Percentiles rank a stretch among this genome's conserved stretches.
phyloP scores from a whole-genome alignment of 2,329 filamentous ascomycete genomes.

The Penicillium sp. region DNA sequence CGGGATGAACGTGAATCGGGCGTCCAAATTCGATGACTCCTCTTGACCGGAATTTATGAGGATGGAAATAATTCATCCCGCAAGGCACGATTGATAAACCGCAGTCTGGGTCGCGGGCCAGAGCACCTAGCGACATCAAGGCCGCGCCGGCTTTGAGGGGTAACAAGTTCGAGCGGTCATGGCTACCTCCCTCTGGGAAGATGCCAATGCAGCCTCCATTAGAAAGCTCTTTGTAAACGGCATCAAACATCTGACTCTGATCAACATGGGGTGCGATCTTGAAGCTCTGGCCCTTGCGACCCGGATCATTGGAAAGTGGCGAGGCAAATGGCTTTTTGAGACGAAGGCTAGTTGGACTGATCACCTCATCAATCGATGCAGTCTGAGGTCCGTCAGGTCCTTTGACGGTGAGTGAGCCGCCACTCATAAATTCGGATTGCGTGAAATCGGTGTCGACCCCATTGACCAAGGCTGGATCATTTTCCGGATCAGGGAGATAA shows the following conservation, averaged over 20 bases:
- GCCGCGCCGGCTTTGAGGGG: conserved; percentile 91
- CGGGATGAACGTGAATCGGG: conserved; percentile 79
- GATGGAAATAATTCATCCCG: conserved; percentile 98
- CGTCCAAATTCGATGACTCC: conserved; percentile 90
- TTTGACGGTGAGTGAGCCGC: conserved; percentile 75
- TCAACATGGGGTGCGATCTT: conserved; percentile 88
- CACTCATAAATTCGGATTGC: conserved; percentile 63
- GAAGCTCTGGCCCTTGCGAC: conserved; percentile 65
- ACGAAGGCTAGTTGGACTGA: conserved; percentile 72
- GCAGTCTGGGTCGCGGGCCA: conserved; percentile 77
- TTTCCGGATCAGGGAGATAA: conserved; percentile 79
- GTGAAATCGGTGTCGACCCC: conserved; percentile 79
- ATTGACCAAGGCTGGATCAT: conserved; percentile 74
- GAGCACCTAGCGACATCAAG: conserved; percentile 88
- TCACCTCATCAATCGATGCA: conserved; percentile 75
- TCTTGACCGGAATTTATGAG: conserved; percentile 91
- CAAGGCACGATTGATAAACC: conserved; percentile 88
- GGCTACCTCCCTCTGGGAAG: conserved; percentile 91
- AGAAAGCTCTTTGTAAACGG: conserved; percentile 80
- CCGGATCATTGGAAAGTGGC: conserved; percentile 49
- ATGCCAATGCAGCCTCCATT: conserved; percentile 89
- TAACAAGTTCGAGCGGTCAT: conserved; percentile 84
- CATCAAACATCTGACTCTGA: conserved; percentile 85
- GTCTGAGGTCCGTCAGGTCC: conserved; percentile 70
- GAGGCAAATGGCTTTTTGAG: conserved; percentile 83